Evolutionary conservation across 495 filamentous ascomycete genomes (phyloP), one percentile per base, ranked within the genome.

Genomic region (Podospora conica): DNA sequence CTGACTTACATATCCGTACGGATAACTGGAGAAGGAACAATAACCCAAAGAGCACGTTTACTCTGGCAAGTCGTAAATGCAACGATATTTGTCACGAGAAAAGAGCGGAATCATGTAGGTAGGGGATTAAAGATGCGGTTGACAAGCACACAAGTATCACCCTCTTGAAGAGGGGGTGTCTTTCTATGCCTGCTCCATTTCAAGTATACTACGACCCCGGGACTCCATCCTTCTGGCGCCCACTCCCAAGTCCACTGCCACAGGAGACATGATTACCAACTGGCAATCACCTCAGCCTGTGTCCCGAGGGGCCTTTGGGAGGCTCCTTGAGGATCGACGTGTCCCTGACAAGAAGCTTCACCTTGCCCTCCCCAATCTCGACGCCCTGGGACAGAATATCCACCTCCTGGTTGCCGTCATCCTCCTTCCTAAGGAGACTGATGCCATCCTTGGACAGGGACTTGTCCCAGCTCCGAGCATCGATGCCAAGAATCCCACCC

Each of bases 401-500:
- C 40, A 85, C 83, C 25, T 85, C 83, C 31, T 82, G 81, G 75
- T 82, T 83, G 25, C 74, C 74, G 60, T 85, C 85, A 60, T 85
- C 83, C 62, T 86, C 83, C n/a, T 74, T 82, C 65, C 73, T 75
- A 31, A 81, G 79, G 33, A 74, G 72, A 9, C 68, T 68, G 53
- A 60, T 70, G 1, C 79, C 79, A 22, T 86, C 80, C 60, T 79
- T 76, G 48, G 81, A 74, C 64, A 89, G 75, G 22, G 79, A 83
- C 78, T 89, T 92, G 74, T 97, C 95, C 80, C 90, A 96, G 75
- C 90, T 96, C 65, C 86, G 85, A 2, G 93, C 90, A 76, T 97
- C 94, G 67, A 99, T 92, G 9, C 96, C 95, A 55, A 99, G 79
- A 63, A 99, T 96, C 1, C 95, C 96, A 22, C 94, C 94, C 69